Conservation (phyloP, 2,329 filamentous ascomycete genomes). For the Clathrospora elynae region DNA sequence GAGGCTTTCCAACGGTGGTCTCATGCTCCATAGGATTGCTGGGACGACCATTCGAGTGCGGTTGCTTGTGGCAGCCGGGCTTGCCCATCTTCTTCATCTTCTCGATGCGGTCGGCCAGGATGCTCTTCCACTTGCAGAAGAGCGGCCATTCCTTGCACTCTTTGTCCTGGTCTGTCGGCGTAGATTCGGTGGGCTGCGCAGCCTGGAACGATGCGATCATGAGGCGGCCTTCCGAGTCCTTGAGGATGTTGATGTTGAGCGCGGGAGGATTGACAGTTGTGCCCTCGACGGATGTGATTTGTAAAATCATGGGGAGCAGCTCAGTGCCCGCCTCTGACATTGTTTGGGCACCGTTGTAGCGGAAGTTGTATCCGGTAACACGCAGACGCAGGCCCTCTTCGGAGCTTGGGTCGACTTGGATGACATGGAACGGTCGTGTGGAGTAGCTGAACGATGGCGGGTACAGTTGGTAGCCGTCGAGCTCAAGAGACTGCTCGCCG, state of each 20-base stretch:
- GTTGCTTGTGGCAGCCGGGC: slow-evolving; percentile 42
- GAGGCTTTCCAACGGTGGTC: slow-evolving; percentile 38
- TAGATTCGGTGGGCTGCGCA: slow-evolving; percentile 25
- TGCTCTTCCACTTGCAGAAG: slow-evolving; percentile 51
- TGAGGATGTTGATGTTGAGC: slow-evolving; percentile 47
- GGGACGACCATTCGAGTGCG: slow-evolving; percentile 18
- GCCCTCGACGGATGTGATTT: slow-evolving; percentile 43
- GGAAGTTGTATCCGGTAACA: slow-evolving; percentile 45
- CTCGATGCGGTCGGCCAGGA: slow-evolving; percentile 44
- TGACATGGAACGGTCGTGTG: slow-evolving; percentile 40
- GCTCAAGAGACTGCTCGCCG: slow-evolving; percentile 37
- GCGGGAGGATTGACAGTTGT: slow-evolving; percentile 38
- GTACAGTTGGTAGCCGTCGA: slow-evolving; percentile 48
- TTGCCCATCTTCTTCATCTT: slow-evolving; percentile 43
- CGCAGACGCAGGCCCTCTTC: slow-evolving; percentile 38
- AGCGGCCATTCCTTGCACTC: slow-evolving; percentile 47
- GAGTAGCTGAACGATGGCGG: slow-evolving; percentile 43
- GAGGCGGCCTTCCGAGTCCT: slow-evolving; percentile 44
- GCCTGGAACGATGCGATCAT: slow-evolving; percentile 47
- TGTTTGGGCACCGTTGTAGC: slow-evolving; percentile 44
- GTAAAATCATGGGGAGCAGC: slow-evolving; percentile 47
- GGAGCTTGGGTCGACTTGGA: slow-evolving; percentile 39
- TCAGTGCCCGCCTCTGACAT: slow-evolving; percentile 45
- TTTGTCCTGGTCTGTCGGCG: slow-evolving; percentile 29
- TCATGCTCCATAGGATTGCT: slow-evolving; percentile 42